Conservation (phyloP, 208 protist genomes). For the Crithidia sp. region DNA sequence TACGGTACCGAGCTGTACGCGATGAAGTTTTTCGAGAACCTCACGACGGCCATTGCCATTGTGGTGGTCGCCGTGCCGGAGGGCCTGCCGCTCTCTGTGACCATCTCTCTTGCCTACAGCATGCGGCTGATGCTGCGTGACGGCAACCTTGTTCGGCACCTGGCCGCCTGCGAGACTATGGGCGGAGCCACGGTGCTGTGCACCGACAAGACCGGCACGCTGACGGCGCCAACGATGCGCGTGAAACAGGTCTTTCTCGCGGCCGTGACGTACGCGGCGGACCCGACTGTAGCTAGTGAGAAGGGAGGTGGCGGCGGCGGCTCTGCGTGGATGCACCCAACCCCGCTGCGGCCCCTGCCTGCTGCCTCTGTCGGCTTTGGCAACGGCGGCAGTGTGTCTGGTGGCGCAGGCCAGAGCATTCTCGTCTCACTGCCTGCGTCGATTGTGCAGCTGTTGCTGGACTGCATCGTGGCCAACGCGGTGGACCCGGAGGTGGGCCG, state of each 20-base stretch:
- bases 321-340: not conserved
- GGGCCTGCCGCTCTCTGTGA: slow-evolving; percentile 97
- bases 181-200: slow-evolving; percentile 94
- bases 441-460: slow-evolving; percentile 50
- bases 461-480: slow-evolving; percentile 67
- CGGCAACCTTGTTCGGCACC: slow-evolving; percentile 94
- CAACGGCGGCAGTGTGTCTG: not conserved
- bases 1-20: slow-evolving; percentile 47
- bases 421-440: slow-evolving; percentile 31
- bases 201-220: slow-evolving; percentile 95
- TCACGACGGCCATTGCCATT: slow-evolving; percentile 95
- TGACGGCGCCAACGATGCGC: slow-evolving; percentile 94
- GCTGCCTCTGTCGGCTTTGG: not conserved
- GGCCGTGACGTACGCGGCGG: slow-evolving; percentile 30
- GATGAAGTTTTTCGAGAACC: slow-evolving; percentile 87
- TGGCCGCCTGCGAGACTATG: slow-evolving; percentile 98
- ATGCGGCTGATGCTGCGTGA: slow-evolving; percentile 95
- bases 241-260: slow-evolving; percentile 66
- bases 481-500: slow-evolving; percentile 64
- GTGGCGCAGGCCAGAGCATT: slow-evolving; percentile 1
- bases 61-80: slow-evolving; percentile 98
- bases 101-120: slow-evolving; percentile 97
- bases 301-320: slow-evolving; percentile 1
- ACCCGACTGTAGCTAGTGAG: not conserved
- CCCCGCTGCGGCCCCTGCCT: not conserved